phyloP scores from a whole-genome alignment of 2,329 filamentous ascomycete genomes.

The Fusarium continuum region DNA sequence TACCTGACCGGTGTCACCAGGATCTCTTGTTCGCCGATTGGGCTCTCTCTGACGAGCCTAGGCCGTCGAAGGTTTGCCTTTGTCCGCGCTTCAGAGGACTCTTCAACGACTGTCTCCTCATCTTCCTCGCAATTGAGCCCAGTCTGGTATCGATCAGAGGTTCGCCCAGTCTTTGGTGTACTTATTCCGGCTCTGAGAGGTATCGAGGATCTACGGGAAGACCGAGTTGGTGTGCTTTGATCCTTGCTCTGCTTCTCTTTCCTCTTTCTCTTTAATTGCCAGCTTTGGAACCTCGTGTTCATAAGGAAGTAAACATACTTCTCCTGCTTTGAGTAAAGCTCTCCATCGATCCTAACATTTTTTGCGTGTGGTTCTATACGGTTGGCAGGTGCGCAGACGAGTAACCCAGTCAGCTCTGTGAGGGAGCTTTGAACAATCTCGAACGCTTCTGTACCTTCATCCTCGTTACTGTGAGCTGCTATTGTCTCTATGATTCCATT shows the following conservation, averaged over 20 bases:
- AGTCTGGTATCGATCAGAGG: neutral
- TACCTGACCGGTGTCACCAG: conserved; percentile 9
- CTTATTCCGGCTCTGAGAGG: neutral
- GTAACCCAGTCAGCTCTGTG: neutral
- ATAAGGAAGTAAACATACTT: neutral
- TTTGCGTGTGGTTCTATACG: neutral
- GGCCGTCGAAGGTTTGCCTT: neutral
- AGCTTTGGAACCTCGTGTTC: neutral
- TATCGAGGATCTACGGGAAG: neutral
- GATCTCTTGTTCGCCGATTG: neutral
- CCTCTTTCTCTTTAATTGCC: neutral
- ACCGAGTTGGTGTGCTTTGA: neutral
- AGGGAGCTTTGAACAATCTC: neutral
- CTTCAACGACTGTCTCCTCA: neutral
- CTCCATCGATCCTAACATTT: neutral
- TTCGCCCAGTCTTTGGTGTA: neutral
- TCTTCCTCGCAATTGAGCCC: too few relatives aligned
- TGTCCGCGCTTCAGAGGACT: neutral
- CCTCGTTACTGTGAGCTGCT: neutral
- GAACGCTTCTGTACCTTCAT: neutral
- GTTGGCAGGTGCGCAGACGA: neutral
- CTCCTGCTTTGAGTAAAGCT: neutral
- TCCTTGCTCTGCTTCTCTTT: neutral
- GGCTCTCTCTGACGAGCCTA: neutral
- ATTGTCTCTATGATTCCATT: neutral